Evolutionary conservation across 129 eudicot species (phyloP).

Genomic region (Artemisia annua): DNA sequence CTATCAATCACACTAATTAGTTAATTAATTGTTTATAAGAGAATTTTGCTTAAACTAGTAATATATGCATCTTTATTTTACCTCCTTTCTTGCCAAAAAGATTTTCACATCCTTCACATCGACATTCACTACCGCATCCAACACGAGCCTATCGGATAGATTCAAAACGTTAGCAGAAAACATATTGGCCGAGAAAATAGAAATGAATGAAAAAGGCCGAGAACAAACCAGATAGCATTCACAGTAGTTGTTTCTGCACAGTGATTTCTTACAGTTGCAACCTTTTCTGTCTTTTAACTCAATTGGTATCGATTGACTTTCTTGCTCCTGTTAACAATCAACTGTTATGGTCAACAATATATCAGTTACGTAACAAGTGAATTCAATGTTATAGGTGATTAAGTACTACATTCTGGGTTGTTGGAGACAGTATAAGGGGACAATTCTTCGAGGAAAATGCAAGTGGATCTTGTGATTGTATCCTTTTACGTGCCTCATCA

Average conservation of each 20-base stretch:
- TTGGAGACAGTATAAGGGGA: not conserved
- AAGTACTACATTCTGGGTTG: slow-evolving; percentile 39
- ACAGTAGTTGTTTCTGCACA: slow-evolving; percentile 66
- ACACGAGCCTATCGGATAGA: slow-evolving; percentile 47
- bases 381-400: slow-evolving; percentile 16
- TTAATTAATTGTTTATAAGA: too few species aligned
- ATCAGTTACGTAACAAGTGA: not conserved
- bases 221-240: slow-evolving; percentile 60
- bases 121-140: slow-evolving; percentile 75
- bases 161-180: too few species aligned
- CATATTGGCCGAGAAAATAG: too few species aligned
- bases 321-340: slow-evolving; percentile 45
- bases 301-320: slow-evolving; percentile 27
- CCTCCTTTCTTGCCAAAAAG: slow-evolving; percentile 60
- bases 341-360: not conserved
- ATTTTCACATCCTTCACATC: slow-evolving; percentile 85
- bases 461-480: slow-evolving; percentile 58
- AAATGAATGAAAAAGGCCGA: too few species aligned
- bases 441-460: slow-evolving; percentile 72
- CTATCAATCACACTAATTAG: not conserved
- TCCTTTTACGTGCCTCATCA: slow-evolving; percentile 43
- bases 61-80: slow-evolving; percentile 25
- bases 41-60: not conserved
- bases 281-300: slow-evolving; percentile 68
- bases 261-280: slow-evolving; percentile 81